Evolutionary conservation across 2,329 filamentous ascomycete species (phyloP), one percentile per base, ranked within the genome.

Genomic region (Diaporthe vaccinii): DNA sequence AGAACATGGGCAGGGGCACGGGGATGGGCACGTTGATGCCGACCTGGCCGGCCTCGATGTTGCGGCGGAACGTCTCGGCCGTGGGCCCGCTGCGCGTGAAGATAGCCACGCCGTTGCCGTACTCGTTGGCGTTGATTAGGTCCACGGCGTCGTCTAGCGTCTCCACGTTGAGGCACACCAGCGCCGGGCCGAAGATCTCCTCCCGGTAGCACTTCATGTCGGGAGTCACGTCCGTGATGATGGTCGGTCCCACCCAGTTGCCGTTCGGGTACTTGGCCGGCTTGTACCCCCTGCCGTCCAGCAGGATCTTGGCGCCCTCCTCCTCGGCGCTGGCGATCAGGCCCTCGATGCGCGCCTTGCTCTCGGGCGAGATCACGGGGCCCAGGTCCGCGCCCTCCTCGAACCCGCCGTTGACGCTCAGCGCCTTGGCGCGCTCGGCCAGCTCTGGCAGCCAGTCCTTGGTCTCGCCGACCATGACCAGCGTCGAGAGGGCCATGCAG

Each of bases 1-100:
- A 92, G 85, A 93, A 93, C 89, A 93, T 92, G 82, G 92, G 91
- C 79, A 93, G 85, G 20, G 92, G 92, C 76, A 93, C 91, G 59
- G 91, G 93, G 80, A 95, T 95, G 28, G 93, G 93, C 15, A 96
- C 94, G 80, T 97, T 97, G 87, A 97, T 94, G 67, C 94, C 94
- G 17, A 97, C 92, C 87, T 97, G 94, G 34, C 94, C 94, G 72
- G 94, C 94, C 86, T 97, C 93, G 80, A 97, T 95, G 82, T 93
- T 91, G 82, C 91, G 91, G 81, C 95, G 92, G 90, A 96, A 97
- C 34, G 89, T 89, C 82, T 93, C 92, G 55, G 94, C 95, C 20
- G 94, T 95, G 9, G 94, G 87, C 31, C 94, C 94, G 28, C 91
- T 94, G 78, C 90, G 89, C 20, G 94, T 97, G 87, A 97, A 97